A percentile compares a stretch with the other conserved stretches of the same genome.
Evolutionary conservation across 495 filamentous ascomycete genomes (phyloP).

Genomic region (Coniosporium apollinis): DNA sequence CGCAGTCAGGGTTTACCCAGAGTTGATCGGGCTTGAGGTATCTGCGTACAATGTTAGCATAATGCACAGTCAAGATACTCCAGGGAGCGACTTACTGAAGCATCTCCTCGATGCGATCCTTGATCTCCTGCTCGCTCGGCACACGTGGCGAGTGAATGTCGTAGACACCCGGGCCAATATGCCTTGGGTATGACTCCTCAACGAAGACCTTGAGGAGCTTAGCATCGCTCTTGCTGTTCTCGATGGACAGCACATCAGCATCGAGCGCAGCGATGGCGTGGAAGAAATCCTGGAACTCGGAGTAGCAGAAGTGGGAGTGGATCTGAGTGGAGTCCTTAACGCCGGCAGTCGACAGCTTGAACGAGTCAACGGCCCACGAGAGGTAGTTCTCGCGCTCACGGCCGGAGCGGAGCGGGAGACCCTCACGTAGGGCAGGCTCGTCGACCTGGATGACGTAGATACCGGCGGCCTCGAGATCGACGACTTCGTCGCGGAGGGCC

Average conservation of each 20-base stretch:
- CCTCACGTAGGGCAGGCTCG: slow-evolving; percentile 97
- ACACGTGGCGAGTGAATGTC: slow-evolving; percentile 99
- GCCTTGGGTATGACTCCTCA: slow-evolving; percentile 84
- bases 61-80: not conserved
- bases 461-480: slow-evolving; percentile 92
- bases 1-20: slow-evolving; percentile 98
- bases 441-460: slow-evolving; percentile 97
- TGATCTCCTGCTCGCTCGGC: slow-evolving; percentile 89
- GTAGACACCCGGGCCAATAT: slow-evolving; percentile 98
- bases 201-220: slow-evolving; percentile 98
- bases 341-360: slow-evolving; percentile 83
- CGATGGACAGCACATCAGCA: slow-evolving; percentile 93
- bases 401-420: slow-evolving; percentile 86
- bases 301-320: slow-evolving; percentile 99
- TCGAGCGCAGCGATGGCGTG: slow-evolving; percentile 96
- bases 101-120: slow-evolving; percentile 94
- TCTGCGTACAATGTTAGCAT: slow-evolving; percentile 6
- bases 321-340: slow-evolving; percentile 92
- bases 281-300: slow-evolving; percentile 99
- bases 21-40: slow-evolving; percentile 86
- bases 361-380: slow-evolving; percentile 88
- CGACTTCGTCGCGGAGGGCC: slow-evolving; percentile 92
- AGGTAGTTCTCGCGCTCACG: slow-evolving; percentile 89
- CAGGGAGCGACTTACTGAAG: slow-evolving; percentile 42
- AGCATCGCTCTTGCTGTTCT: slow-evolving; percentile 99